phyloP scores from a whole-genome alignment of 1,284 basidiomycete genomes.

The Fomitiporia mediterranea region DNA sequence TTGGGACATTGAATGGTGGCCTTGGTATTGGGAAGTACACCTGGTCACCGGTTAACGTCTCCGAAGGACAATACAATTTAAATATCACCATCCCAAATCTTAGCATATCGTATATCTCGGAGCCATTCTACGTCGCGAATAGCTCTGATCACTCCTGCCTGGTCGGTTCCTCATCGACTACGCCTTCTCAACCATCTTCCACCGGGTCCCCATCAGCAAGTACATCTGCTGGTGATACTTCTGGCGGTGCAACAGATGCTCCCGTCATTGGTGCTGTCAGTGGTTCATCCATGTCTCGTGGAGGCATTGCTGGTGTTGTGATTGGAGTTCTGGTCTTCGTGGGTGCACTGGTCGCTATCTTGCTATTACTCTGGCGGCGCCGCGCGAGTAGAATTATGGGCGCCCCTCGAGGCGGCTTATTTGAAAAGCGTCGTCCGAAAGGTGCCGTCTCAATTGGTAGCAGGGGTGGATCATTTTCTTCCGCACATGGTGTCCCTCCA shows the following conservation, averaged over 20 bases:
- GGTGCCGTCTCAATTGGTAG: constrained; percentile 12
- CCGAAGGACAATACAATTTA: constrained; percentile 4
- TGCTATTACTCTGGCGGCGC: constrained; percentile 9
- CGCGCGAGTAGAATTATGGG: constrained; percentile 4
- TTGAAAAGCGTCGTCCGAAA: constrained; percentile 14
- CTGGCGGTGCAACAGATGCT: no score
- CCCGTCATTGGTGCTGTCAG: constrained; percentile 13
- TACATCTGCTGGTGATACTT: neutral
- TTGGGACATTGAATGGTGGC: neutral
- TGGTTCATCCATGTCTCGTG: constrained; percentile 3
- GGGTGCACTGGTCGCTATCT: neutral
- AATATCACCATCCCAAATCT: constrained; percentile 1
- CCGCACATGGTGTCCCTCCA: constrained; percentile 1
- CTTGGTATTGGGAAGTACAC: neutral
- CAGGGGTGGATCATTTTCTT: constrained; percentile 9
- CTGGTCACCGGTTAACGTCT: constrained; percentile 8
- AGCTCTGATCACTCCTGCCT: constrained; percentile 11
- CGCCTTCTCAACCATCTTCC: neutral
- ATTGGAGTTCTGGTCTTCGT: constrained; percentile 14
- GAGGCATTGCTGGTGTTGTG: constrained; percentile 17
- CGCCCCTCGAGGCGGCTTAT: constrained; percentile 8
- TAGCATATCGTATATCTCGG: neutral
- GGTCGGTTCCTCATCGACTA: neutral
- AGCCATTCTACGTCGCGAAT: constrained; percentile 7
- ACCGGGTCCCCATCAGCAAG: neutral